These are phyloP conservation scores for Pyricularia sp. DNA, from an alignment of 2,329 filamentous ascomycete genomes.

Conservation along the genomic window DNA sequence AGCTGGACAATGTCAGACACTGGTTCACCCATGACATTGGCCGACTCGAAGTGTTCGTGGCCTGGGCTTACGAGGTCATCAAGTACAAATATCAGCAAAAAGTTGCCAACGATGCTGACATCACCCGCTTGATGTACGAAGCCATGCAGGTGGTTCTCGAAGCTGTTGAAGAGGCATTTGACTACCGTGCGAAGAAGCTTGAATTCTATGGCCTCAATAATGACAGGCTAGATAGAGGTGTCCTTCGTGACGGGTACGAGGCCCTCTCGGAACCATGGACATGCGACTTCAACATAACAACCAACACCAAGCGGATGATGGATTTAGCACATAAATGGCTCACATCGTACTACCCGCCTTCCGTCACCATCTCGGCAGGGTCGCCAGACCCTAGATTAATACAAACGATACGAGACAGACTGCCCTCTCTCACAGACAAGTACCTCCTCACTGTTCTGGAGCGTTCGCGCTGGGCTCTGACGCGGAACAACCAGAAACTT, in stretches of 20 bases:
- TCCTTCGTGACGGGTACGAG: slow-evolving; percentile 50
- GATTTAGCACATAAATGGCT: slow-evolving; percentile 45
- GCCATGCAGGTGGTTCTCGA: slow-evolving; percentile 54
- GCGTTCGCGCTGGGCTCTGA: slow-evolving; percentile 35
- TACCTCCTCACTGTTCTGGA: slow-evolving; percentile 43
- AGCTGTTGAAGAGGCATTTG: slow-evolving; percentile 52
- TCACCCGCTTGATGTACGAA: slow-evolving; percentile 50
- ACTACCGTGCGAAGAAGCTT: slow-evolving; percentile 60
- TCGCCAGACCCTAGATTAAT: slow-evolving; percentile 26
- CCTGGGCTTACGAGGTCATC: slow-evolving; percentile 66
- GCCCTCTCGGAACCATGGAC: slow-evolving; percentile 72
- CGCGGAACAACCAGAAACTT: slow-evolving; percentile 28
- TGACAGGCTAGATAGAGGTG: slow-evolving; percentile 52
- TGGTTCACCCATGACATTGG: slow-evolving; percentile 73
- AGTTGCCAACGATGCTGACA: slow-evolving; percentile 37
- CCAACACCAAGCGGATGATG: slow-evolving; percentile 46
- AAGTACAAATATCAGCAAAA: slow-evolving; percentile 56
- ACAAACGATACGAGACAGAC: slow-evolving; percentile 29
- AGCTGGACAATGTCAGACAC: slow-evolving; percentile 67
- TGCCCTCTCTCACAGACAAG: slow-evolving; percentile 39
- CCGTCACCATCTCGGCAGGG: slow-evolving; percentile 7
- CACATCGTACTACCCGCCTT: slow-evolving; percentile 26
- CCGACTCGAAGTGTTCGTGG: slow-evolving; percentile 60
- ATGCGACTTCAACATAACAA: slow-evolving; percentile 49
- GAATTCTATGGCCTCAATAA: slow-evolving; percentile 58